Base-by-base conservation (phyloP, 768 basidiomycete genomes). In the Leccinum broughii region DNA sequence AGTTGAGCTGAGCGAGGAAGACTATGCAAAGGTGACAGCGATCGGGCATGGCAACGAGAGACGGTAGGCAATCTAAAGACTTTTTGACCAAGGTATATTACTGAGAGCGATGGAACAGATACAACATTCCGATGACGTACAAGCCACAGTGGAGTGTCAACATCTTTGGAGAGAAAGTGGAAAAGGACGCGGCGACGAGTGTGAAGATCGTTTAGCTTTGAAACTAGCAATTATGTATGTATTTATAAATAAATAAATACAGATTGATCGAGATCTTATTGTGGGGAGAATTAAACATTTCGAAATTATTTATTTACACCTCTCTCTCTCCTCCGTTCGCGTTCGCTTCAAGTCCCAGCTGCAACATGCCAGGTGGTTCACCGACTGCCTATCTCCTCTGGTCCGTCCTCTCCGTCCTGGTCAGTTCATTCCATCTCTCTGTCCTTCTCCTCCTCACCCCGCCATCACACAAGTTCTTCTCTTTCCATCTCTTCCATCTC, bases 311-410 rank as follows among this genome's bases (percentile, higher is more conserved):
- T 64, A 59, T 48, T 51, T 61, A 34, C 34, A 32, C 10, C 32
- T 32, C 11, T 34, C 9, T 13, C 34, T 34, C 13, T 34, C 34
- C 7, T 30, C 22, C 35, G 32, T 20, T 26, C 28, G 39, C 30
- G 54, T 50, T 6, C 44, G 35, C 54, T 30, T 32, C 46, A n/a
- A 37, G n/a, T 22, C 22, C 46, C 58, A 30, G 30, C 1, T 30
- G 30, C 30, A n/a, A n/a, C 74, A 92, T 92, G 90, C 84, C 83
- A 73, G 81, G 79, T 73, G 88, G 88, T 65, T 91, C 89, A 51
- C 83, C 89, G 9, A 81, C 89, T 24, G 87, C 87, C 57, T 90
- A 83, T 71, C 81, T 92, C 49, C 82, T 90, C 55, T 92, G 90
- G 90, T 83, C 89, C 58, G 81, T 90, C 39, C 79, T 92, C 60